Evolutionary conservation across 129 eudicot species (phyloP).

Genomic region (Lonicera japonica): DNA sequence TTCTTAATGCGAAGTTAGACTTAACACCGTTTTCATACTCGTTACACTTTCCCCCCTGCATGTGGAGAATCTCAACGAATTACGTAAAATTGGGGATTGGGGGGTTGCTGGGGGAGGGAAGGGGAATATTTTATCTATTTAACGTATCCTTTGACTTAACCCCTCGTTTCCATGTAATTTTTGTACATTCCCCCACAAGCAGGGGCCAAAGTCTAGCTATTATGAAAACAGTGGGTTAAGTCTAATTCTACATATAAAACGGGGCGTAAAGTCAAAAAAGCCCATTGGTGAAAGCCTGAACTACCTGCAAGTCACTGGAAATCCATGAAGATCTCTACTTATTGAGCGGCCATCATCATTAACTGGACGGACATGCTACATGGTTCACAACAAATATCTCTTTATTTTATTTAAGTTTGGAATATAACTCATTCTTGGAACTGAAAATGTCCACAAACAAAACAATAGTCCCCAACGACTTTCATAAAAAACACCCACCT

Average conservation of each 20-base stretch:
- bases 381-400: neutral
- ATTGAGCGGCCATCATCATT: conserved; percentile 80
- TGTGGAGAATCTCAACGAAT: neutral
- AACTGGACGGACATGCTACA: conserved; percentile 87
- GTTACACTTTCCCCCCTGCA: no score
- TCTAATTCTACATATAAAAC: no score
- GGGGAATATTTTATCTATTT: no score
- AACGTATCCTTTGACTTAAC: no score
- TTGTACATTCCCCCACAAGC: no score
- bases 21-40: no score
- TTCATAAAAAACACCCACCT: conserved; percentile 38
- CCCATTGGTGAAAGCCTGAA: conserved; percentile 13
- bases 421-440: neutral
- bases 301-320: conserved; percentile 89
- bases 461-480: neutral
- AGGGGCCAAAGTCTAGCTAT: no score
- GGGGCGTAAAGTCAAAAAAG: neutral
- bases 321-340: conserved; percentile 84
- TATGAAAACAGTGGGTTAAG: no score
- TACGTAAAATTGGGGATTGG: no score
- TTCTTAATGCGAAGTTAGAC: no score
- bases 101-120: no score
- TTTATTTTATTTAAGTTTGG: neutral
- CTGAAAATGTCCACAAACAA: neutral
- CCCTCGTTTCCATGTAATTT: no score